Conservation (phyloP, 2,329 filamentous ascomycete genomes). For the Fusarium virguliforme region DNA sequence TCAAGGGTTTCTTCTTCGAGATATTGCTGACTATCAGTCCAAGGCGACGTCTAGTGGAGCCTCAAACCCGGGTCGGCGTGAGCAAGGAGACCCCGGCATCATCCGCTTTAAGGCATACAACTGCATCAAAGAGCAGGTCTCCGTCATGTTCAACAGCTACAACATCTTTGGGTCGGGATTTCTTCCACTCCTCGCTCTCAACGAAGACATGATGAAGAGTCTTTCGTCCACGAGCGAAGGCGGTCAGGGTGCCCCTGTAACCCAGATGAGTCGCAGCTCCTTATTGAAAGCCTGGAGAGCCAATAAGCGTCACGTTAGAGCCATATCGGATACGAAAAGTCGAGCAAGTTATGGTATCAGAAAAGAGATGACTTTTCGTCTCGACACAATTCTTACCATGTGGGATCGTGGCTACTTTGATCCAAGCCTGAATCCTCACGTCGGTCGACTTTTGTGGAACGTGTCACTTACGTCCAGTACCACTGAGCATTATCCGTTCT, state of each 20-base stretch:
- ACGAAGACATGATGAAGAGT: slow-evolving; percentile 8
- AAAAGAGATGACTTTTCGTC: slow-evolving; percentile 17
- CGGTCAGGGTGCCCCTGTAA: too few species aligned
- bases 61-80: slow-evolving; percentile 4
- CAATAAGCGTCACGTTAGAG: slow-evolving; percentile 18
- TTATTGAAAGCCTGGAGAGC: slow-evolving; percentile 10
- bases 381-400: slow-evolving; percentile 17
- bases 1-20: slow-evolving; percentile 1
- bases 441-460: neutral
- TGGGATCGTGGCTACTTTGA: slow-evolving; percentile 3
- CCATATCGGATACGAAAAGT: slow-evolving; percentile 10
- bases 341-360: slow-evolving; percentile 10
- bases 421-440: neutral
- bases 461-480: neutral
- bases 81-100: slow-evolving; percentile 8
- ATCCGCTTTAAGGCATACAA: slow-evolving; percentile 17
- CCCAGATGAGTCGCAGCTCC: neutral
- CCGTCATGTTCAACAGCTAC: slow-evolving; percentile 7
- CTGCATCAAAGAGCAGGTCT: slow-evolving; percentile 14
- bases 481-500: slow-evolving; percentile 7
- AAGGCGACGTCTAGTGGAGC: slow-evolving; percentile 1
- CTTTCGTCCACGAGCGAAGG: slow-evolving; percentile 15
- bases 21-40: slow-evolving; percentile 9
- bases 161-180: slow-evolving; percentile 8
- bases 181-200: slow-evolving; percentile 11